Evolutionary conservation across 345 rosid genomes (phyloP), one percentile per base, ranked within the genome.

Genomic region (Capsella bursapastoris): DNA sequence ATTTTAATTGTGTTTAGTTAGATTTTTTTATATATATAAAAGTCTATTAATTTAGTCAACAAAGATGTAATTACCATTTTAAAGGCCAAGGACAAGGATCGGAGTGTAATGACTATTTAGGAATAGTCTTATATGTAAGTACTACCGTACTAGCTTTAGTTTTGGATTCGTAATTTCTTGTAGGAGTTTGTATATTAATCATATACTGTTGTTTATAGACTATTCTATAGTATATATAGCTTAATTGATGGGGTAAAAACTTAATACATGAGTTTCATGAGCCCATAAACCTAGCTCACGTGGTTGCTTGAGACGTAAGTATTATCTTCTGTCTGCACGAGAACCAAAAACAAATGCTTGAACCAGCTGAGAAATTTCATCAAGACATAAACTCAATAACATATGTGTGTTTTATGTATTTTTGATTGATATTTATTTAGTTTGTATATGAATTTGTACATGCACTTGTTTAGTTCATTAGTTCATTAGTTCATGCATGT

Each of bases 41-140:
- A 53, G 27, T 37, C 34, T 43, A 38, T 64, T 64, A 64, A 76
- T 52, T 56, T 50, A 70, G 76, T 77, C 80, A 77, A 77, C 67
- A 38, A 64, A 69, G 35, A 44, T 62, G 65, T 55, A 69, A 55
- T 53, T 27, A 18, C 43, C 48, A 52, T 52, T 67, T 61, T 68
- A 10, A 68, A 32, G 44, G 66, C 45, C 41, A 56, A 44, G 22
- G 15, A 14, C 8, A 53, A 53, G 28, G 25, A 22, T 22, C 25
- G 25, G 38, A 59, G 25, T 76, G 4, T 38, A 22, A 63, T 70
- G 71, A 70, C 71, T 71, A 56, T 28, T 56, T 64, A 64, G 25
- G 7, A 55, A 18, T 10, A 31, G 32, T 38, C 9, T 45, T 35
- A 27, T 12, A 11, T 34, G 3, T 9, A 7, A 7, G 9, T 8